phyloP scores from a whole-genome alignment of 2,329 filamentous ascomycete species.

The Alternaria hordeiaustralica region DNA sequence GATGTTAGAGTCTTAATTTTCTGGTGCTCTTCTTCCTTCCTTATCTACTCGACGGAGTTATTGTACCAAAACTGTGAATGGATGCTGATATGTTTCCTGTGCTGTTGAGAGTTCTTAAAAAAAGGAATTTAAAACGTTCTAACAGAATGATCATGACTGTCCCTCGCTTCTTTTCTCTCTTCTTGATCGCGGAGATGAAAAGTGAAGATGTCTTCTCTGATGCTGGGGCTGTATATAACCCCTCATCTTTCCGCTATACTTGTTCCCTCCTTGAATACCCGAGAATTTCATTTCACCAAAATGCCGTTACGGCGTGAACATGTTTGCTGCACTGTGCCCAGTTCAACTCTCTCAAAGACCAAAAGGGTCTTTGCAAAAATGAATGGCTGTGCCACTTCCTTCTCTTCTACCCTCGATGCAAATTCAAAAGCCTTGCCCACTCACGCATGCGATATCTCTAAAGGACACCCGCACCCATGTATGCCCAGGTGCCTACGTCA shows the following conservation, averaged over 20 bases:
- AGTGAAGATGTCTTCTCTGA: rapidly evolving
- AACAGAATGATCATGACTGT: no score
- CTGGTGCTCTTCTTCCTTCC: neutral
- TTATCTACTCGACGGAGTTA: neutral
- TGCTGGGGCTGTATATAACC: neutral
- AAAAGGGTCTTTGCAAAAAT: neutral
- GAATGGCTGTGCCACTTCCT: neutral
- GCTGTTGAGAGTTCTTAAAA: neutral
- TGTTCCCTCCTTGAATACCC: neutral
- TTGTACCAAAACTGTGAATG: no score
- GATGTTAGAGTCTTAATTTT: neutral
- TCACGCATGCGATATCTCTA: no score
- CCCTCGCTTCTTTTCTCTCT: neutral
- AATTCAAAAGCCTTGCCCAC: neutral
- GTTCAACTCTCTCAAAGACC: neutral
- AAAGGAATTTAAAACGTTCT: no score
- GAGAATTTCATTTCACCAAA: neutral
- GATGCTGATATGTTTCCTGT: neutral
- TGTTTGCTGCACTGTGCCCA: neutral
- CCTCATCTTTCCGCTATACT: neutral
- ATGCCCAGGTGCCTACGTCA: no score
- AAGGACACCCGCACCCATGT: no score
- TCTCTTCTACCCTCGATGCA: neutral
- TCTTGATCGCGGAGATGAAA: neutral
- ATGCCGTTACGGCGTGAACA: rapidly evolving